Evolutionary conservation across 768 basidiomycete species (phyloP).

Genomic region (Pholiota microspora): DNA sequence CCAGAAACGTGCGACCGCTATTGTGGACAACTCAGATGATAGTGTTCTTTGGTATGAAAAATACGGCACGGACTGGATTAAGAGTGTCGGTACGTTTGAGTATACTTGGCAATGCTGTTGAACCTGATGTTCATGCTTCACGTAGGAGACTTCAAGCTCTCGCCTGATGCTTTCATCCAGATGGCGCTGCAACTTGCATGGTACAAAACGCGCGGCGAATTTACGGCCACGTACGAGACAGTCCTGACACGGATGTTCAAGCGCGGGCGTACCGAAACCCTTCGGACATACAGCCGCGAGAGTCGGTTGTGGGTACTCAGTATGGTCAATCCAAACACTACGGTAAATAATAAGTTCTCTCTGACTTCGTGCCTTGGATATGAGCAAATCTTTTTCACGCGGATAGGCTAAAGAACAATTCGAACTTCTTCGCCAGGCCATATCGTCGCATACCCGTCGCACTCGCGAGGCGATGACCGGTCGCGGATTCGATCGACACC

Average conservation of each 20-base stretch:
- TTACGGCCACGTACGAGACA: constrained; percentile 93
- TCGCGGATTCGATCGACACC: constrained; percentile 84
- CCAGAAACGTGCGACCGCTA: constrained; percentile 47
- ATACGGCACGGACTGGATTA: constrained; percentile 89
- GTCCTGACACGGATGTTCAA: constrained; percentile 85
- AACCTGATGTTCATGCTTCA: background rate
- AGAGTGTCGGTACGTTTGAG: constrained; percentile 53
- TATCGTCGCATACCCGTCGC: constrained; percentile 66
- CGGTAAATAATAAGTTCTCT: no score
- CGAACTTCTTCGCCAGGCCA: constrained; percentile 60
- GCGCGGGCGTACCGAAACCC: constrained; percentile 87
- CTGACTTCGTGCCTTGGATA: no score
- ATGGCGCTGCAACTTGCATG: constrained; percentile 91
- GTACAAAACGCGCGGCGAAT: constrained; percentile 71
- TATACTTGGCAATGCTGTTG: background rate
- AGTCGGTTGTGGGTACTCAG: constrained; percentile 75
- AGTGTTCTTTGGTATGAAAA: constrained; percentile 79
- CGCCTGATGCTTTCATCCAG: constrained; percentile 86
- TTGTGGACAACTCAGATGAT: constrained; percentile 80
- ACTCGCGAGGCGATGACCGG: constrained; percentile 80
- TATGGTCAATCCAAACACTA: constrained; percentile 55
- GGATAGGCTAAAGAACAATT: constrained; percentile 33
- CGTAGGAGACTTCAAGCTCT: constrained; percentile 33
- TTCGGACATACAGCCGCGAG: constrained; percentile 72
- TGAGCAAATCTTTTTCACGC: no score